These are phyloP conservation scores for Termitomyces eurrhizus DNA, from an alignment of 768 basidiomycete species.

Conservation along the genomic window DNA sequence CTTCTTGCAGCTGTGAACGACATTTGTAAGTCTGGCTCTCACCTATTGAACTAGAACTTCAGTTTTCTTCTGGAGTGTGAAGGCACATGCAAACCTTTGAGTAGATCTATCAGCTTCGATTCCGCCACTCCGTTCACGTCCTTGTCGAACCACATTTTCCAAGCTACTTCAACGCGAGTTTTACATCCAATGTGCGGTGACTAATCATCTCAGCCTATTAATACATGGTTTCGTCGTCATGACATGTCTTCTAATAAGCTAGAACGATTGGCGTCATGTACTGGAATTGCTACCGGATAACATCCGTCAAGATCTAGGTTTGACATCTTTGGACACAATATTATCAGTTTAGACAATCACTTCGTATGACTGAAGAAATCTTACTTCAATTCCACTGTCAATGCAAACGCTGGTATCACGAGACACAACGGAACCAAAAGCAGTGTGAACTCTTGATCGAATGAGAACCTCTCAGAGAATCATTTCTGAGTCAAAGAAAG, in stretches of 20 bases:
- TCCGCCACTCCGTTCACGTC: neutral
- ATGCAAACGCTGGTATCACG: neutral
- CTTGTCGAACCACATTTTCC: neutral
- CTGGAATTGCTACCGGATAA: neutral
- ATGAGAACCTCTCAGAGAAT: neutral
- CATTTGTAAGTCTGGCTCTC: neutral
- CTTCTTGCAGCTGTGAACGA: neutral
- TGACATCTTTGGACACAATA: neutral
- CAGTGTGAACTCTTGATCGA: neutral
- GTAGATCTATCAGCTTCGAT: neutral
- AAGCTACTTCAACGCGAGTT: neutral
- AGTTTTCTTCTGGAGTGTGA: neutral
- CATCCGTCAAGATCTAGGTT: neutral
- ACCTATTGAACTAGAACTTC: neutral
- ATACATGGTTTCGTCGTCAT: neutral
- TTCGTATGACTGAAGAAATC: neutral
- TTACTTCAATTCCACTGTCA: too few relatives aligned
- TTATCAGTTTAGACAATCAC: neutral
- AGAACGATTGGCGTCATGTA: neutral
- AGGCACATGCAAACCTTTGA: neutral
- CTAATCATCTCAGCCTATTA: neutral
- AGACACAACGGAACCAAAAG: neutral
- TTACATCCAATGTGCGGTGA: neutral
- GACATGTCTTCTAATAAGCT: neutral
- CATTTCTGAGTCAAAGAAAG: neutral